These are phyloP conservation scores for Ophiostoma quercus DNA, from an alignment of 2,329 filamentous ascomycete species.

Conservation along the genomic window DNA sequence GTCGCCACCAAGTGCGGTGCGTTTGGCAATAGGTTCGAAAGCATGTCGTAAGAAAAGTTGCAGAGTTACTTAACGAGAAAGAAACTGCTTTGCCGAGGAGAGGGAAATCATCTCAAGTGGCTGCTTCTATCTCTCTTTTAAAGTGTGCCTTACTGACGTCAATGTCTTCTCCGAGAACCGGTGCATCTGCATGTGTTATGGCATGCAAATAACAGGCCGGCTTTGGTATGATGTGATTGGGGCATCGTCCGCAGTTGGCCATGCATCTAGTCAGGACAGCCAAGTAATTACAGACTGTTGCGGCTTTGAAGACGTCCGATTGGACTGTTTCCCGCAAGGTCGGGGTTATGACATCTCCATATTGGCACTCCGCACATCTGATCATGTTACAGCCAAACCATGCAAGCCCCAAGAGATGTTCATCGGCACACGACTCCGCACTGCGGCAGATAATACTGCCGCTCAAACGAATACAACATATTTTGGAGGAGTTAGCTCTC, in stretches of 20 bases:
- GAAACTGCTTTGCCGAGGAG: neutral
- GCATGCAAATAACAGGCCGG: neutral
- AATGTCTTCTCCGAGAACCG: neutral
- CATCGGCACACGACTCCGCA: neutral
- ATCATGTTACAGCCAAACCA: neutral
- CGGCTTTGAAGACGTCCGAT: neutral
- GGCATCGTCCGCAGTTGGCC: neutral
- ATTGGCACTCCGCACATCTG: neutral
- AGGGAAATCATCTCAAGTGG: neutral
- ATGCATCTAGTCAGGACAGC: neutral
- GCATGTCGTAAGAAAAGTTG: neutral
- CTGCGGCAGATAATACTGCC: neutral
- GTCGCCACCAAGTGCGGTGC: constrained; percentile 9
- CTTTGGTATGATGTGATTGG: neutral
- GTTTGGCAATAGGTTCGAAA: neutral
- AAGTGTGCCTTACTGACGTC: neutral
- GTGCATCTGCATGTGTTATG: neutral
- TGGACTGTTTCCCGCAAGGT: neutral
- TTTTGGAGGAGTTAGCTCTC: neutral
- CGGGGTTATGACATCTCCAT: neutral
- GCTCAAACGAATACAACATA: neutral
- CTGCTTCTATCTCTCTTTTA: neutral
- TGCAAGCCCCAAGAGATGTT: neutral
- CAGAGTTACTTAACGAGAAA: too few relatives aligned
- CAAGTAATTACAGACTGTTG: neutral